These are phyloP conservation scores for Aspergillus melleus DNA, from an alignment of 2,329 filamentous ascomycete genomes.

Conservation along the genomic window DNA sequence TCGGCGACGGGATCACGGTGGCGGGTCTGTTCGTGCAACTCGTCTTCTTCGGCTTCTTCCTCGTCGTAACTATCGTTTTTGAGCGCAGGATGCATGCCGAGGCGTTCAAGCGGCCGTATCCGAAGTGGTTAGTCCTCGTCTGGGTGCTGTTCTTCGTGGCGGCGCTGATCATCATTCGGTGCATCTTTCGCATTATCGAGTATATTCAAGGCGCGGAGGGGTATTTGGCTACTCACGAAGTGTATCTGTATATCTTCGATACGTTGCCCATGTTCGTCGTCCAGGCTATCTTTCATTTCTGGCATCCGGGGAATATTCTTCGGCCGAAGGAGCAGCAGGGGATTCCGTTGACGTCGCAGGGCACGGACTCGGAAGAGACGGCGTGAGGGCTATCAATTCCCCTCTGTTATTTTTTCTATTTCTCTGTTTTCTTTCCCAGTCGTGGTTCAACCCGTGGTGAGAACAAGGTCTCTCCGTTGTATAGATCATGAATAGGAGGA, in stretches of 20 bases:
- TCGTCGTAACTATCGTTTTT: conserved; percentile 1
- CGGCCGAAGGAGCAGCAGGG: not conserved
- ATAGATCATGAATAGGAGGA: too few species aligned
- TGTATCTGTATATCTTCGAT: conserved; percentile 18
- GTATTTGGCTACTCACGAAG: conserved; percentile 9
- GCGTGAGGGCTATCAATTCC: not conserved
- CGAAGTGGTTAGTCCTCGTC: not conserved
- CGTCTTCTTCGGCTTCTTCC: conserved; percentile 11
- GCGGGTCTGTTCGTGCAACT: conserved; percentile 11
- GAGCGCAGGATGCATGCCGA: not conserved
- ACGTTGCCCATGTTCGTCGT: conserved; percentile 15
- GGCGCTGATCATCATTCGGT: conserved; percentile 16
- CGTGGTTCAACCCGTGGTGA: too few species aligned
- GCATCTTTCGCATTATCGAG: conserved; percentile 11
- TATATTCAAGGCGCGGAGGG: conserved; percentile 10
- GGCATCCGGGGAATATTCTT: conserved; percentile 4
- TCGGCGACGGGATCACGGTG: conserved; percentile 11
- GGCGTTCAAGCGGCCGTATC: not conserved
- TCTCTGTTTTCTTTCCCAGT: too few species aligned
- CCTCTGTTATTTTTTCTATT: too few species aligned
- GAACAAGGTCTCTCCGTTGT: too few species aligned
- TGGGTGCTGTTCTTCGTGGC: not conserved
- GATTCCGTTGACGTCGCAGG: not conserved
- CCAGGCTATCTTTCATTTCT: conserved; percentile 10
- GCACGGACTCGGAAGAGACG: not conserved